These are phyloP conservation scores for Thermoascus crustaceus DNA, from an alignment of 2,329 filamentous ascomycete genomes.

Conservation along the genomic window DNA sequence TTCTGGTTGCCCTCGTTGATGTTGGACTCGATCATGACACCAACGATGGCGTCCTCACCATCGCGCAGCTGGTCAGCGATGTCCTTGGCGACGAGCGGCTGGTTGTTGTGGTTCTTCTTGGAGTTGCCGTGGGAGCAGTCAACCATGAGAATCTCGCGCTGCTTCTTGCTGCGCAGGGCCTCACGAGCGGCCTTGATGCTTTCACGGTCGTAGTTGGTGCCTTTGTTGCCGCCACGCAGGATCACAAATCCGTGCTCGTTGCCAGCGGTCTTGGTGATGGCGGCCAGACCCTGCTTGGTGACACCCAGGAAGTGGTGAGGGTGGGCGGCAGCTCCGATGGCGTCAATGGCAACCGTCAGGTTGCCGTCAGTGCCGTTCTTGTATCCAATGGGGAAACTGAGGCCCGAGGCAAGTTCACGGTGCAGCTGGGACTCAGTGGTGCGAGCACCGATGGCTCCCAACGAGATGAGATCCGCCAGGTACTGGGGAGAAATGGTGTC, in stretches of 20 bases:
- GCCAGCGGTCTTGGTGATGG: constrained; percentile 84
- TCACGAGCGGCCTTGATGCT: constrained; percentile 74
- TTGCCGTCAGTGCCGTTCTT: constrained; percentile 98
- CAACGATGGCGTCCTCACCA: constrained; percentile 81
- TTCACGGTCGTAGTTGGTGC: constrained; percentile 86
- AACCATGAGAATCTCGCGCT: constrained; percentile 88
- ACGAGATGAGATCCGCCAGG: constrained; percentile 88
- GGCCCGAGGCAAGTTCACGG: constrained; percentile 85
- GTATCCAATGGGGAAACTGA: constrained; percentile 97
- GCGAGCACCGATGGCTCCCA: constrained; percentile 89
- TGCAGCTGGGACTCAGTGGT: constrained; percentile 97
- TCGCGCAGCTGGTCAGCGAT: constrained; percentile 78
- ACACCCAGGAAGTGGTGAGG: constrained; percentile 96
- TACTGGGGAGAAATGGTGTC: constrained; percentile 98
- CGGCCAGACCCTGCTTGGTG: constrained; percentile 91
- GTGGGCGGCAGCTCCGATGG: constrained; percentile 64
- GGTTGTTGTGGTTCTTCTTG: constrained; percentile 93
- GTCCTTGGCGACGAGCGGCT: constrained; percentile 80
- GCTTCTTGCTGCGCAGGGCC: constrained; percentile 69
- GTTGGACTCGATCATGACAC: constrained; percentile 98
- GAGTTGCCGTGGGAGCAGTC: constrained; percentile 99
- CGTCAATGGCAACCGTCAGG: constrained; percentile 85
- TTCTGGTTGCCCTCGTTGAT: constrained; percentile 89
- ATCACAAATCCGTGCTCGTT: constrained; percentile 99
- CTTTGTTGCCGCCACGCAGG: constrained; percentile 79